Evolutionary conservation across 148 eudicot genomes (phyloP), one percentile per base, ranked within the genome.

Genomic region (Salicornia ramosissima): DNA sequence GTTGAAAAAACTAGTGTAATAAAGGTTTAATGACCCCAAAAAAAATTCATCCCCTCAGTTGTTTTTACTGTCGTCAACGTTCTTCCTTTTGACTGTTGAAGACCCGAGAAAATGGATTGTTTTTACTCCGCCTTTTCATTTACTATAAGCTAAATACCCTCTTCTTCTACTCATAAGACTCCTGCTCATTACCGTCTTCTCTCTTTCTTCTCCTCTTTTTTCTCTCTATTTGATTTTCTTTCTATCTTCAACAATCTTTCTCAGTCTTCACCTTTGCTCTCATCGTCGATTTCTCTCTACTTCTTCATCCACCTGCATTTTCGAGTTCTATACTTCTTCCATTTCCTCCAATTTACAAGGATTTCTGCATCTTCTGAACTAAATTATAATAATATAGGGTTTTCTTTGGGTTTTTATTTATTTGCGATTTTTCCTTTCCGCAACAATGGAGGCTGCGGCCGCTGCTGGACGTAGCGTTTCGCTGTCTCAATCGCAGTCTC

Each of bases 381-480:
- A 49, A 51, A 22, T n/a, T n/a, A 45, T 28, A n/a, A 29, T 30
- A 77, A 31, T 16, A 60, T 62, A 72, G 72, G 76, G 77, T 62
- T 67, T 72, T 16, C 31, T 16, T 45, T 30, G 11, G 18, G 13
- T 57, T 56, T 22, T 14, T 22, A 10, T 5, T 45, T 31, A 42
- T 61, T 8, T 2, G 45, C 21, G 21, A 29, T 13, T 25, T 40
- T 42, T 47, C 21, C 46, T 56, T 51, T 21, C 29, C 36, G 6
- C n/a, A n/a, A 9, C 0, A 4, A 92, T 90, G 95, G 96, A 86
- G 75, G 84, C 78, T 69, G 81, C 94, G 77, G 78, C 84, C 24
- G 80, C 79, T 69, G 86, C 78, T 42, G 79, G 75, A 29, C 79
- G 82, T 26, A 83, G 87, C 49, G 85, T 81, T 67, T 72, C 85